A percentile compares a stretch with the other conserved stretches of the same genome.
Evolutionary conservation across 2,329 filamentous ascomycete species (phyloP).

Genomic region (Arachnopeziza araneosa): DNA sequence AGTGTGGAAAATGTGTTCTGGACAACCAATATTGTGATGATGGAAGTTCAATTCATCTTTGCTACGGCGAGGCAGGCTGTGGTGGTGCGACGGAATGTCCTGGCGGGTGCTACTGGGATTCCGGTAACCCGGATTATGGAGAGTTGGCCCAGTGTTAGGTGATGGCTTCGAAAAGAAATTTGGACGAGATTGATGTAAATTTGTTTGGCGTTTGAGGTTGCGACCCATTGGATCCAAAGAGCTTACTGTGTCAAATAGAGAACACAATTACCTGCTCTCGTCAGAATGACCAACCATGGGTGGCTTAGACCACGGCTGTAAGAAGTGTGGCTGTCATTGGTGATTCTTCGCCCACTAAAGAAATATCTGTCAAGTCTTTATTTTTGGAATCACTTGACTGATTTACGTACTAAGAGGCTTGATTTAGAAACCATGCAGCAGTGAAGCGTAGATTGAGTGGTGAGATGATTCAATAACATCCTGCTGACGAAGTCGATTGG

Average conservation of each 20-base stretch:
- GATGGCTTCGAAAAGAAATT: background rate
- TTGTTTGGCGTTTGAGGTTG: background rate
- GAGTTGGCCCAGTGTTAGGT: background rate
- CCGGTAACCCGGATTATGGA: background rate
- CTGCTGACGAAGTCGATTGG: too few species aligned
- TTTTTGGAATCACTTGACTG: too few species aligned
- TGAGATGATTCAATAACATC: too few species aligned
- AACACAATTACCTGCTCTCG: background rate
- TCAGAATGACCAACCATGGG: background rate
- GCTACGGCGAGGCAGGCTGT: background rate
- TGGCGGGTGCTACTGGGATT: background rate
- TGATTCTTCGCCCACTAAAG: too few species aligned
- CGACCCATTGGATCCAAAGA: background rate
- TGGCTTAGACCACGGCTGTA: background rate
- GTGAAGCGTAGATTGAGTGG: too few species aligned
- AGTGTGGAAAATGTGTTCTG: background rate
- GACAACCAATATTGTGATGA: background rate
- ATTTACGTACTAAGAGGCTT: too few species aligned
- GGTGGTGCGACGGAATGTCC: background rate
- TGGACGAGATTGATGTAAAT: background rate
- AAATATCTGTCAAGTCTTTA: too few species aligned
- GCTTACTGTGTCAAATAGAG: background rate
- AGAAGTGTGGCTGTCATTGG: background rate
- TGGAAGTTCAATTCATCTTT: background rate
- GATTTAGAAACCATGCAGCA: too few species aligned